Evolutionary conservation across 1,284 basidiomycete species (phyloP).

Genomic region (Ganoderma multipileum): DNA sequence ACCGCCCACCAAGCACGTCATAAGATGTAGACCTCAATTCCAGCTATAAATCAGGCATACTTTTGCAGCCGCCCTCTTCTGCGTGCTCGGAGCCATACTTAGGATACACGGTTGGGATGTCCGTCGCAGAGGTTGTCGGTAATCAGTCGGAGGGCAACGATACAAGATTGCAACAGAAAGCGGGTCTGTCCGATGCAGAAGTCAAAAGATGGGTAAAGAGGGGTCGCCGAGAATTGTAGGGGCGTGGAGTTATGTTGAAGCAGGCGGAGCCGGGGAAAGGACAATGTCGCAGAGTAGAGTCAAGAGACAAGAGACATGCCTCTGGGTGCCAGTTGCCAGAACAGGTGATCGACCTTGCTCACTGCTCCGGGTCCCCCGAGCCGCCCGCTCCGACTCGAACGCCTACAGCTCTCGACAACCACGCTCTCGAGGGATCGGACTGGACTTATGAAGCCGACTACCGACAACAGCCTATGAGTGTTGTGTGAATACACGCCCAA

Average conservation of each 20-base stretch:
- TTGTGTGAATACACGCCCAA: background rate
- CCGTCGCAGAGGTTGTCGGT: conserved; percentile 12
- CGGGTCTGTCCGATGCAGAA: background rate
- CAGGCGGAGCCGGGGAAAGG: background rate
- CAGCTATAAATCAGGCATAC: conserved; percentile 10
- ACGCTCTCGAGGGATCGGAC: background rate
- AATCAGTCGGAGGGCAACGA: conserved; percentile 11
- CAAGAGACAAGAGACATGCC: background rate
- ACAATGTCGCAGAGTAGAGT: background rate
- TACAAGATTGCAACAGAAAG: background rate
- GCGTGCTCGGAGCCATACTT: conserved; percentile 26
- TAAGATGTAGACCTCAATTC: background rate
- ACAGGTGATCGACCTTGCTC: conserved; percentile 16
- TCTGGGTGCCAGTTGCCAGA: conserved; percentile 15
- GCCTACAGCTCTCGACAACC: background rate
- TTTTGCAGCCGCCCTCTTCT: conserved; percentile 30
- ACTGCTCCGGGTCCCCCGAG: conserved; percentile 1
- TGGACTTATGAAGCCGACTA: background rate
- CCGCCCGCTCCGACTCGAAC: background rate
- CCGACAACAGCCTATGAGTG: background rate
- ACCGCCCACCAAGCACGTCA: background rate
- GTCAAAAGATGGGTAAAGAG: background rate
- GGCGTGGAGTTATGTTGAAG: background rate
- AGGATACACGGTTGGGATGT: conserved; percentile 1
- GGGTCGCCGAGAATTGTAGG: background rate